Evolutionary conservation across 176 grass and related monocot genomes (phyloP).

Genomic region (Oropetium thomaeum): DNA sequence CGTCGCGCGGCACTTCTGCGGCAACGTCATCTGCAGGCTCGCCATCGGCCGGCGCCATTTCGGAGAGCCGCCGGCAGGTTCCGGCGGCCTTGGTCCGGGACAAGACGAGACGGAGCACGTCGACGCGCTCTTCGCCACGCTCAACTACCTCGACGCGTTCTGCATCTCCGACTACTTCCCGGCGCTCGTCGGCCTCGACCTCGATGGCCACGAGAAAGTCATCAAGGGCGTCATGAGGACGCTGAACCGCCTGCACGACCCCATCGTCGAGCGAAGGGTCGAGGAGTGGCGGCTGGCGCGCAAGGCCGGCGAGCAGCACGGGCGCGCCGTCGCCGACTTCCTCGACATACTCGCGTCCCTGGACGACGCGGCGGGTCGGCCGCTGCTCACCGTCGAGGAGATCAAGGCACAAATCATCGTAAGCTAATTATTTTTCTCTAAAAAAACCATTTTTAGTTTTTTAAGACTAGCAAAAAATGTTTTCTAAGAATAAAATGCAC

Average conservation of each 20-base stretch:
- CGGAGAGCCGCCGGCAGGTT: not conserved
- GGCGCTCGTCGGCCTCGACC: conserved; percentile 31
- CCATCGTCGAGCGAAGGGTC: conserved; percentile 17
- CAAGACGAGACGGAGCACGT: conserved; percentile 44
- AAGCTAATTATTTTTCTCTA: not conserved
- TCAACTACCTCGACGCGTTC: conserved; percentile 38
- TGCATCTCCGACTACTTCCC: conserved; percentile 56
- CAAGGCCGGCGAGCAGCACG: conserved; percentile 5
- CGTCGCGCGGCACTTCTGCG: conserved; percentile 34
- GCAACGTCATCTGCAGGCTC: conserved; percentile 45
- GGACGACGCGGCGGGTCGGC: not conserved
- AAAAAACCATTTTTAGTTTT: too few relatives aligned
- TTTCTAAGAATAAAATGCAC: too few relatives aligned
- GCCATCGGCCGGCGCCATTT: conserved; percentile 39
- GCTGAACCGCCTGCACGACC: conserved; percentile 35
- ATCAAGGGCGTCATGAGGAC: conserved; percentile 14
- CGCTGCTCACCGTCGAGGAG: conserved; percentile 34
- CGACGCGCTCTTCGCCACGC: conserved; percentile 27
- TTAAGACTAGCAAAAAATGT: too few relatives aligned
- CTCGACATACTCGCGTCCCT: conserved; percentile 45
- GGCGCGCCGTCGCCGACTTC: conserved; percentile 23
- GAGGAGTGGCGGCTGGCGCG: conserved; percentile 38
- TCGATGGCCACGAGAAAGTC: conserved; percentile 48
- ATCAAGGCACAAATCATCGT: conserved; percentile 43
- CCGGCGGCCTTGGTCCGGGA: not conserved